Conservation (phyloP, 164 flowering plant genomes). For the Sedum album region DNA sequence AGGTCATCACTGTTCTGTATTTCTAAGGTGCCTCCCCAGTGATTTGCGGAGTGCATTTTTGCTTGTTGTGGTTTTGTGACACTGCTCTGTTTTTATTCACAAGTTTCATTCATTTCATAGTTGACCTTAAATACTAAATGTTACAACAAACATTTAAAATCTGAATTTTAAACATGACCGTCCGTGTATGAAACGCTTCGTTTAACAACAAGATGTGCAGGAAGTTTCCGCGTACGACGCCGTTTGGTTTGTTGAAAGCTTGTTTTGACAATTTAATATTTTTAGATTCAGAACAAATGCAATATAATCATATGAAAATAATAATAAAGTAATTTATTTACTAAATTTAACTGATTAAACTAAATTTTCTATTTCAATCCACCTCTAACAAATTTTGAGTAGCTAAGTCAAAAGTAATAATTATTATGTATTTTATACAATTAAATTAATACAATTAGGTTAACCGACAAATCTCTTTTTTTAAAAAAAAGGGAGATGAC, state of each 20-base stretch:
- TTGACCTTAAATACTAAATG: not conserved
- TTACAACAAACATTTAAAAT: not conserved
- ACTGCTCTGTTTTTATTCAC: not conserved
- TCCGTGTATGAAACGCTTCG: not conserved
- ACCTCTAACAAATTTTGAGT: too few species aligned
- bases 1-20: slow-evolving; percentile 24
- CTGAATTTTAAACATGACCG: not conserved
- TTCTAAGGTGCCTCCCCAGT: slow-evolving; percentile 79
- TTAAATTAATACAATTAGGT: not conserved
- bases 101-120: not conserved
- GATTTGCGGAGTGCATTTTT: slow-evolving; percentile 44
- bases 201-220: not conserved
- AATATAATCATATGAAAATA: not conserved
- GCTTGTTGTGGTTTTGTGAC: not conserved
- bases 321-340: too few species aligned
- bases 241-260: not conserved
- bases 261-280: not conserved
- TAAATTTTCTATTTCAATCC: too few species aligned
- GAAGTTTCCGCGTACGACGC: not conserved
- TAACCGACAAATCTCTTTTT: not conserved
- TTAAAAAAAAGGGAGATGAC: too few species aligned
- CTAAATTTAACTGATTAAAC: too few species aligned
- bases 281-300: too few species aligned
- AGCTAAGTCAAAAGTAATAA: too few species aligned
- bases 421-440: not conserved